Percentiles rank a stretch among this genome's conserved stretches.
Evolutionary conservation across 2,329 filamentous ascomycete genomes (phyloP).

Genomic region (Penicillium sp.): DNA sequence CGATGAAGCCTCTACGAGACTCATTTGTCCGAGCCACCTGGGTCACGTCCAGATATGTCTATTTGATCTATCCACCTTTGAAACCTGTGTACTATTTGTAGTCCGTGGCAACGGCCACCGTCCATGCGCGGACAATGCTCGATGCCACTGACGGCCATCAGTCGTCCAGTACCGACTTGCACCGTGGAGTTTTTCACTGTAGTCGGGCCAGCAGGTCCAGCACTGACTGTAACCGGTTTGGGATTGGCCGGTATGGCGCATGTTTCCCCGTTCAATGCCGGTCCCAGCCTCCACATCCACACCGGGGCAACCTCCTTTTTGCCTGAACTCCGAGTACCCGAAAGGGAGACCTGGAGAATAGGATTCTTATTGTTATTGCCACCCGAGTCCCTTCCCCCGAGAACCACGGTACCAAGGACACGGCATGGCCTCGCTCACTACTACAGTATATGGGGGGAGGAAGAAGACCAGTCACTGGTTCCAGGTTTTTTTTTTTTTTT

Average conservation of each 20-base stretch:
- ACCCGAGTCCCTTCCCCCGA: conserved; percentile 6
- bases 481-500: too few species aligned
- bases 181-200: too few species aligned
- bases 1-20: too few species aligned
- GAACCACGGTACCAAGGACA: neutral
- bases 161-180: too few species aligned
- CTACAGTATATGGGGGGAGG: too few species aligned
- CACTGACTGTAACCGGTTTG: neutral
- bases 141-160: too few species aligned
- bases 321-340: conserved; percentile 25
- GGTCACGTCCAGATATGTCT: too few species aligned
- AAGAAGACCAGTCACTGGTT: too few species aligned
- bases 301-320: conserved; percentile 25
- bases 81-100: conserved; percentile 3
- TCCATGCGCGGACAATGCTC: neutral
- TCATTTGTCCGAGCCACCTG: too few species aligned
- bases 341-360: conserved; percentile 15
- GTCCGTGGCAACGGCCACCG: conserved; percentile 18
- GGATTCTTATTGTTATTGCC: conserved; percentile 4
- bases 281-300: conserved; percentile 13
- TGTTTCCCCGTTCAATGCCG: conserved; percentile 19
- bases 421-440: too few species aligned
- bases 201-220: too few species aligned
- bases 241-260: conserved; percentile 16
- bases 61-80: too few species aligned